phyloP scores from a whole-genome alignment of 75 land plant species.

The Larix kaempferi region DNA sequence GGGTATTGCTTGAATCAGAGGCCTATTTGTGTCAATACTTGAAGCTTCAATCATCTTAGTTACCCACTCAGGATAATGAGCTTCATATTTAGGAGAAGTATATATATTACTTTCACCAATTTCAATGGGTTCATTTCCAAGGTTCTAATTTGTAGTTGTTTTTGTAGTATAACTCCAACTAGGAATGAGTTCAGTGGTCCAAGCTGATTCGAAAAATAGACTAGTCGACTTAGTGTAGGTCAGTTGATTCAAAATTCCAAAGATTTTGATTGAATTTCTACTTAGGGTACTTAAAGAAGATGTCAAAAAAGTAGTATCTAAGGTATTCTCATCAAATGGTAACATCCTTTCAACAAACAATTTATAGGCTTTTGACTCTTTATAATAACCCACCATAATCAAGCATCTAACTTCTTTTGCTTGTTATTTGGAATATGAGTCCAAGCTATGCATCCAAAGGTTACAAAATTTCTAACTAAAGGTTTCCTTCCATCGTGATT shows the following conservation, averaged over 20 bases:
- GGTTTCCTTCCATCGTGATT: too few relatives aligned
- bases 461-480: neutral
- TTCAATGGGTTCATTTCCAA: neutral
- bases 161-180: neutral
- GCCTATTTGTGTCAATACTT: neutral
- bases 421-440: neutral
- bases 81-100: neutral
- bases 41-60: neutral
- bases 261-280: neutral
- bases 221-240: neutral
- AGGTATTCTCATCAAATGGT: slow-evolving; percentile 3
- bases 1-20: neutral
- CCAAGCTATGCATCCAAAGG: neutral
- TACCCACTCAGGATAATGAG: neutral
- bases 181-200: neutral
- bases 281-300: neutral
- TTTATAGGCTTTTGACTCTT: too few relatives aligned
- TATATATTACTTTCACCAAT: neutral
- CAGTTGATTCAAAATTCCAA: neutral
- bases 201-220: neutral
- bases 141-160: neutral
- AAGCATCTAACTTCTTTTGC: too few relatives aligned
- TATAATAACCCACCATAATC: neutral
- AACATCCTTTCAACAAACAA: too few relatives aligned
- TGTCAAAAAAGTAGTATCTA: too few relatives aligned